phyloP scores from a whole-genome alignment of 768 basidiomycete species.

The Russula sp. region DNA sequence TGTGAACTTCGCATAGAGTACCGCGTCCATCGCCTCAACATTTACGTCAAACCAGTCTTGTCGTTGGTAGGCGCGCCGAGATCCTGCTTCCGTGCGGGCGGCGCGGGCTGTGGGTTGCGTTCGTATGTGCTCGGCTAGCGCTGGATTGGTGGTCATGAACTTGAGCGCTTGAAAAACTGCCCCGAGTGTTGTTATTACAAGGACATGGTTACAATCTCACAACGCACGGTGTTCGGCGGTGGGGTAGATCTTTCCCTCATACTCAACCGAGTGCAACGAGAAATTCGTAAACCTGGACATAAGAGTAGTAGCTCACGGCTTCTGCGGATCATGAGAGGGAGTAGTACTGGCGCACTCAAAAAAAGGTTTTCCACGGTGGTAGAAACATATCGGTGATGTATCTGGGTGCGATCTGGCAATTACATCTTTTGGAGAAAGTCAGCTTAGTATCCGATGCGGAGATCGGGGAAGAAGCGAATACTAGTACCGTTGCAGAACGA shows the following conservation, averaged over 20 bases:
- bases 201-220: background rate
- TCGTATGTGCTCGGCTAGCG: conserved; percentile 15
- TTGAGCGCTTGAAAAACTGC: conserved; percentile 23
- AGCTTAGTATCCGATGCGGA: background rate
- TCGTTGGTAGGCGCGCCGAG: conserved; percentile 12
- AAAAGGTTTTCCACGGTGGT: conserved; percentile 12
- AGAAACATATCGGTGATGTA: conserved; percentile 16
- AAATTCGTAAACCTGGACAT: conserved; percentile 22
- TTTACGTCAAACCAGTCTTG: conserved; percentile 23
- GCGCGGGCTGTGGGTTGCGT: conserved; percentile 18
- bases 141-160: conserved; percentile 9
- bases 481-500: conserved; percentile 9
- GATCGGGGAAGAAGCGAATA: background rate
- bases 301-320: background rate
- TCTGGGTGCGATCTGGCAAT: background rate
- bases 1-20: conserved; percentile 38
- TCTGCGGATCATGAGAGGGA: background rate
- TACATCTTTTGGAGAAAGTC: background rate
- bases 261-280: conserved; percentile 15
- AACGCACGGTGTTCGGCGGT: conserved; percentile 23
- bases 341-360: conserved; percentile 5
- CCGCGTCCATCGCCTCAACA: conserved; percentile 33
- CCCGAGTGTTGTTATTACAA: background rate
- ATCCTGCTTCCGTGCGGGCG: conserved; percentile 18
- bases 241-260: conserved; percentile 14